Evolutionary conservation across 2,329 filamentous ascomycete species (phyloP), one percentile per base, ranked within the genome.

Genomic region (Cladosporium sp.): DNA sequence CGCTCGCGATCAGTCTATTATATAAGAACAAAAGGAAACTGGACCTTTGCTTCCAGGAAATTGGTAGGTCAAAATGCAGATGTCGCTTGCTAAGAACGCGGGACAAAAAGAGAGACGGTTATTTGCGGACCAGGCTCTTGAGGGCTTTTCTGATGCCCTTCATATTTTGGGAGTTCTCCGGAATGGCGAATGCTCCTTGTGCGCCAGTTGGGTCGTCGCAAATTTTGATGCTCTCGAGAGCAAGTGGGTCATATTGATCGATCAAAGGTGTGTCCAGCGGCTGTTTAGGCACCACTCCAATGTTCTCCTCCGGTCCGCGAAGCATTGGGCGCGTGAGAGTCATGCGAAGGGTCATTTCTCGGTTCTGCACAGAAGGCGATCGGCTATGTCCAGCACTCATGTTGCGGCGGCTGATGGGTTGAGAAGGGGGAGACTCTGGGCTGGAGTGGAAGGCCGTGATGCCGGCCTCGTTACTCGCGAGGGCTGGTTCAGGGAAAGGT

Each of bases 311-410:
- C 55, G 84, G 77, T 4, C 84, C 84, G 36, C 90, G 83, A 41
- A 97, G 77, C 64, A 97, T 92, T 0, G 90, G 88, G 40, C 91
- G 78, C 3, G 93, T 97, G 49, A 97, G 78, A 0, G 92, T 97
- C 90, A 97, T 95, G 42, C 91, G 87, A 42, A 97, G 72, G 2
- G 93, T 97, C 91, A 96, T 96, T 67, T 97, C 91, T 29, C 91
- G 80, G 49, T 81, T 85, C 29, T 78, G 67, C 64, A 51, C 22
- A 9, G 49, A 50, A 13, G 40, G 39, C 7, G 47, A 38, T 13
- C 47, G 47, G 15, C 12, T 19, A 8, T 49, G 46, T 7, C 15
- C 32, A 8, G 47, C 27, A 29, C 32, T 50, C 18, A 42, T 30
- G 16, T 30, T 39, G 22, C 39, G 45, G 29, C 45, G 45, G 19